Evolutionary conservation across 2,329 filamentous ascomycete genomes (phyloP).

Genomic region (Stromatinia cepivora): DNA sequence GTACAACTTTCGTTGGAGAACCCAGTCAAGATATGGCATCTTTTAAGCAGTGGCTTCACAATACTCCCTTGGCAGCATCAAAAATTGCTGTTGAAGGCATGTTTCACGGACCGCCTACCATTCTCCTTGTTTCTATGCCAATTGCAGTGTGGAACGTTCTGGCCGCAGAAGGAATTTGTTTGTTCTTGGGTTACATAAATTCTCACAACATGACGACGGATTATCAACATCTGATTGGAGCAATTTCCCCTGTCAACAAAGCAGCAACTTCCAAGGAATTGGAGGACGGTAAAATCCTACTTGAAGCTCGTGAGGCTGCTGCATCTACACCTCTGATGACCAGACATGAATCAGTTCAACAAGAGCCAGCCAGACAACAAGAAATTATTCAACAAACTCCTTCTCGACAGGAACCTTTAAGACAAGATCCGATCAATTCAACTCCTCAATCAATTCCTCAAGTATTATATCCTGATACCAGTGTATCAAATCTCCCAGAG

Average conservation of each 20-base stretch:
- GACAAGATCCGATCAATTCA: conserved; percentile 35
- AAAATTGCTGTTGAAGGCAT: conserved; percentile 66
- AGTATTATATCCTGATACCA: conserved; percentile 35
- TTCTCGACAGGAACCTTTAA: conserved; percentile 32
- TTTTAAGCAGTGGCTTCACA: conserved; percentile 66
- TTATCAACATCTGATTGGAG: conserved; percentile 58
- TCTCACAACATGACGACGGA: conserved; percentile 67
- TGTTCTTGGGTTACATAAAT: conserved; percentile 63
- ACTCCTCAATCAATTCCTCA: conserved; percentile 34
- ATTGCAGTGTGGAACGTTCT: conserved; percentile 63
- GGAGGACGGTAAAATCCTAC: conserved; percentile 57
- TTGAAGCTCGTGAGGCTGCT: conserved; percentile 45
- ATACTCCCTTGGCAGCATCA: conserved; percentile 55
- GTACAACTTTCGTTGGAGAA: conserved; percentile 66
- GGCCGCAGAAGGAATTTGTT: conserved; percentile 66
- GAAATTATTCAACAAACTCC: conserved; percentile 25
- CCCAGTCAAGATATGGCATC: conserved; percentile 65
- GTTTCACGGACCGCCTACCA: conserved; percentile 66
- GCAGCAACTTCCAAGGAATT: conserved; percentile 53
- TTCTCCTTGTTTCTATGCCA: conserved; percentile 66
- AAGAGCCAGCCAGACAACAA: conserved; percentile 21
- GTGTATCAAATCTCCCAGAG: conserved; percentile 35
- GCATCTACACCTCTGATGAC: conserved; percentile 41
- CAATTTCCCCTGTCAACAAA: conserved; percentile 43
- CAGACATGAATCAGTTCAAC: conserved; percentile 46